Percentiles rank a stretch among this genome's conserved stretches.
These are phyloP conservation scores for Apium graveolens DNA, from an alignment of 129 eudicot species.

Conservation along the genomic window DNA sequence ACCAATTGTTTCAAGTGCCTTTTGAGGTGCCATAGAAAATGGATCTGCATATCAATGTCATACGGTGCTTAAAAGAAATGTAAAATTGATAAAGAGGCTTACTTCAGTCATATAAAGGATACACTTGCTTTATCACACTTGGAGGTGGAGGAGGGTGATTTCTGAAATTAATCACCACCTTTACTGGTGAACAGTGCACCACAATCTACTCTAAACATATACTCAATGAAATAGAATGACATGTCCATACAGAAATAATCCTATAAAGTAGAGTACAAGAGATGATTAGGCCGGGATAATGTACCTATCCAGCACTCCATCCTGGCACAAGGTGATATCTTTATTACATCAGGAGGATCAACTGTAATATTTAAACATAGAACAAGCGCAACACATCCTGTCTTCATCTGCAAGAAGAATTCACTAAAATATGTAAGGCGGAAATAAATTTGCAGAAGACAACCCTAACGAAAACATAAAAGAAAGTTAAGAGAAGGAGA, in stretches of 20 bases:
- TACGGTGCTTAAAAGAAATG: not conserved
- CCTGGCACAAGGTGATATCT: conserved; percentile 97
- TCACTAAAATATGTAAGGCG: not conserved
- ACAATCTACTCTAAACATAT: not conserved
- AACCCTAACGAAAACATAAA: not conserved
- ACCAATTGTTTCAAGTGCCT: conserved; percentile 89
- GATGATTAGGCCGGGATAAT: not conserved
- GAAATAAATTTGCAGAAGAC: not conserved
- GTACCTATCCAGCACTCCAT: conserved; percentile 99
- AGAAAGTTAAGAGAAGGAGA: not conserved
- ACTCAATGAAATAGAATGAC: not conserved
- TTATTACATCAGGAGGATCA: conserved; percentile 99
- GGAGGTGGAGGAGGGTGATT: not conserved
- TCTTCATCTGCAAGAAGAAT: conserved; percentile 77
- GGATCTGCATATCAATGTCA: conserved; percentile 57
- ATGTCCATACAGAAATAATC: not conserved
- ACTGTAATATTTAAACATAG: conserved; percentile 83
- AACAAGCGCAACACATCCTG: conserved; percentile 97
- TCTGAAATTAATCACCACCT: not conserved
- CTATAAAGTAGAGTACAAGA: not conserved
- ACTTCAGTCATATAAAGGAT: not conserved
- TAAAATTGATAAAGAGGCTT: not conserved
- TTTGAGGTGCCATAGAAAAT: conserved; percentile 85
- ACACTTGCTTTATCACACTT: not conserved
- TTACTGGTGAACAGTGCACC: not conserved